Conservation (phyloP, 2,329 filamentous ascomycete genomes). For the Aspergillus aculeatinus region DNA sequence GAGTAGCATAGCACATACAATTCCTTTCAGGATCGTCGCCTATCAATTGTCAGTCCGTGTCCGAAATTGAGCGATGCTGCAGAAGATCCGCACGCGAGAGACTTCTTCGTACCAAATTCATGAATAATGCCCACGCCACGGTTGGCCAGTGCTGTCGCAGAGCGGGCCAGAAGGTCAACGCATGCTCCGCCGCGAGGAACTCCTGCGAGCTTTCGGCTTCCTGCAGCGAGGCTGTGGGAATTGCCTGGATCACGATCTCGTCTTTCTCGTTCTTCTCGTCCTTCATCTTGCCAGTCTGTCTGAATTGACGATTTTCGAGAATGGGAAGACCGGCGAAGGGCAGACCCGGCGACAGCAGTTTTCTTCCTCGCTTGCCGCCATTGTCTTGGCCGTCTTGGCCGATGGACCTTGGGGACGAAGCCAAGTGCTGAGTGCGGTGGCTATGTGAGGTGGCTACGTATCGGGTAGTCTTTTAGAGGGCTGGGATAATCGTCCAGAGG, state of each 20-base stretch:
- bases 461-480: too few relatives aligned
- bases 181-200: constrained; percentile 27
- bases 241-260: constrained; percentile 17
- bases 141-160: constrained; percentile 26
- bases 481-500: too few relatives aligned
- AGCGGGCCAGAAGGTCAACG: constrained; percentile 25
- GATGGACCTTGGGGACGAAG: background rate
- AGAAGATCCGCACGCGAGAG: too few relatives aligned
- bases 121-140: constrained; percentile 27
- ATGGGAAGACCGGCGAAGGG: too few relatives aligned
- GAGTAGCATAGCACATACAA: background rate
- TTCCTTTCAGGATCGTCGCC: constrained; percentile 2
- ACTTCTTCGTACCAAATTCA: constrained; percentile 23
- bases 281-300: background rate
- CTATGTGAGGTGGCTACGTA: too few relatives aligned
- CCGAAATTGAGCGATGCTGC: background rate
- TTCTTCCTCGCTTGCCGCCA: background rate
- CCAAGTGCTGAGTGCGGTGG: too few relatives aligned
- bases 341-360: background rate
- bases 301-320: background rate
- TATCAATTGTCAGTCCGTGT: background rate
- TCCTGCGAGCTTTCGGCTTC: constrained; percentile 23
- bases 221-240: constrained; percentile 11
- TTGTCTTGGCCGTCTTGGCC: constrained; percentile 7
- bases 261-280: constrained; percentile 12